Base-by-base conservation (phyloP, 2,329 filamentous ascomycete species). In the Colletotrichum sp. region DNA sequence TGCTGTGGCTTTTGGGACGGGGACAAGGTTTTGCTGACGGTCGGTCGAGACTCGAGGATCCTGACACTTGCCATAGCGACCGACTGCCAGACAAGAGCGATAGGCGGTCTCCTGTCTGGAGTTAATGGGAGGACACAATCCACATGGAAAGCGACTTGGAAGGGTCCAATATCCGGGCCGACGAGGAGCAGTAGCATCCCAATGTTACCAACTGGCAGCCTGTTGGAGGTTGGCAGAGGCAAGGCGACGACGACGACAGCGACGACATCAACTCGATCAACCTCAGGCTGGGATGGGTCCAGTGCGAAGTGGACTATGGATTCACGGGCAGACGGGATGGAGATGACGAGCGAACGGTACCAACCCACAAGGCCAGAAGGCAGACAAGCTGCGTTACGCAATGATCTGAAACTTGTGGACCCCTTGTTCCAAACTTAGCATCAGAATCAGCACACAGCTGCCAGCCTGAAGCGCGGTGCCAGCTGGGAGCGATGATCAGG, bases 381-480 rank as follows among this genome's bases (percentile, higher is more conserved):
- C 36, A 22, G 43, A 25, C 43, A 22, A 52, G 43, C n/a, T 52
- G 43, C 43, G 65, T 73, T 74, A 76, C 74, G 64, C 74, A 76
- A 74, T 32, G 67, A 55, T 65, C 65, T 76, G 74, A 74, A 74
- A 76, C 74, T 61, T 69, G 58, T 74, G 74, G 65, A 34, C 27
- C 70, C 32, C 28, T 22, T 66, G 65, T 76, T 76, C 74, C 74
- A 76, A 76, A 76, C 39, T 68, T 76, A 76, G 74, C 74, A 74
- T 52, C 74, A 66, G 36, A 22, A 68, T 28, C 30, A 8, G 34
- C n/a, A 25, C 43, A 58, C 64, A 73, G 70, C 34, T 62, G 43
- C 30, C 30, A 66, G 30, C 58, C 58, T 48, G 27, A 61, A 60
- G 64, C 39, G 62, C 39, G 30, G 25, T 18, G n/a, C 43, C 43